phyloP scores from a whole-genome alignment of 1,139 yeast species.

The Blastobotrys elegans region DNA sequence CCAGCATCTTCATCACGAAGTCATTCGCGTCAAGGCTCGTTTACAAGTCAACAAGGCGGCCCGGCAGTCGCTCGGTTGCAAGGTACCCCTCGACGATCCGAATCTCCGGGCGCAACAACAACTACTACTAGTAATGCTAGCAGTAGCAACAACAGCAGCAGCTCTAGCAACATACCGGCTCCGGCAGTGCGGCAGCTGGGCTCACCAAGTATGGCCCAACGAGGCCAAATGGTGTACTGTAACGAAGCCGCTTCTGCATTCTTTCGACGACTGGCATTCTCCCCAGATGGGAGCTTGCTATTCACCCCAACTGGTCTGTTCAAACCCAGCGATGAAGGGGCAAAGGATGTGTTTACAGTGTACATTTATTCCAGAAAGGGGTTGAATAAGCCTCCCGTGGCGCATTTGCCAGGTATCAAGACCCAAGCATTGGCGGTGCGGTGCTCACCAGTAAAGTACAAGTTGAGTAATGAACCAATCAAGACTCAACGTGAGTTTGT shows the following conservation, averaged over 20 bases:
- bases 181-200: slow-evolving; percentile 41
- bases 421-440: slow-evolving; percentile 81
- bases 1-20: slow-evolving; percentile 4
- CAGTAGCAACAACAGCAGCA: neutral
- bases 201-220: slow-evolving; percentile 26
- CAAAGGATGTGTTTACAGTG: slow-evolving; percentile 50
- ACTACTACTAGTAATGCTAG: neutral
- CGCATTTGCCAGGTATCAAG: slow-evolving; percentile 69
- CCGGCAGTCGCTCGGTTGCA: neutral
- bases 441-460: slow-evolving; percentile 66
- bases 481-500: slow-evolving; percentile 11
- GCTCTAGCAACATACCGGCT: slow-evolving; percentile 30
- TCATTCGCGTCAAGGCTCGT: slow-evolving; percentile 4
- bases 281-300: slow-evolving; percentile 83
- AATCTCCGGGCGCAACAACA: slow-evolving; percentile 11
- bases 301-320: slow-evolving; percentile 80
- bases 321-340: slow-evolving; percentile 26
- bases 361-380: slow-evolving; percentile 72
- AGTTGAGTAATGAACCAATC: slow-evolving; percentile 30
- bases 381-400: slow-evolving; percentile 62
- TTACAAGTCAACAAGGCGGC: slow-evolving; percentile 1
- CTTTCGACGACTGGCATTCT: slow-evolving; percentile 75
- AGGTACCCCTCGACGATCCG: slow-evolving; percentile 4
- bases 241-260: slow-evolving; percentile 86
- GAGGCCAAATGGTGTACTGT: slow-evolving; percentile 49